Conservation (phyloP, 169 alveolate genomes). For the Cystoisospora suis region DNA sequence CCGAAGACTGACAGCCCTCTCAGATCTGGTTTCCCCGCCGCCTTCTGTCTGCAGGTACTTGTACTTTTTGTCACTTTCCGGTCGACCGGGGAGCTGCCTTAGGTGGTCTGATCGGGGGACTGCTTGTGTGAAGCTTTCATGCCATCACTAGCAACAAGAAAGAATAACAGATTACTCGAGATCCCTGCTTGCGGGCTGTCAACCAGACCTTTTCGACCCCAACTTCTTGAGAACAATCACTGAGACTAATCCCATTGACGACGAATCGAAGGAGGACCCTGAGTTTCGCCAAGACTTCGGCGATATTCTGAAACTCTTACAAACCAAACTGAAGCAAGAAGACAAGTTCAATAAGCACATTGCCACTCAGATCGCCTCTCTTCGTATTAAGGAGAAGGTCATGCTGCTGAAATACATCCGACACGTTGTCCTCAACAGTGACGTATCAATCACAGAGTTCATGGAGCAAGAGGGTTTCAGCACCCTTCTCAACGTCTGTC, state of each 20-base stretch:
- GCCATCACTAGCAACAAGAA: too few species aligned
- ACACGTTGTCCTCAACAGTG: background rate
- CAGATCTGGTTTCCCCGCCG: too few species aligned
- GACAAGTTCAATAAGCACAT: background rate
- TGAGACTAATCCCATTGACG: background rate
- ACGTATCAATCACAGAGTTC: background rate
- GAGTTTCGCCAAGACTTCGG: constrained; percentile 8
- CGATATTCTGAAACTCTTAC: background rate
- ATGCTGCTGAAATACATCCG: constrained; percentile 12
- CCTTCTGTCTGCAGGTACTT: too few species aligned
- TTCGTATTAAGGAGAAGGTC: background rate
- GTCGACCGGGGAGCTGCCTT: too few species aligned
- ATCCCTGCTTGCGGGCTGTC: background rate
- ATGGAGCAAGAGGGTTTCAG: background rate
- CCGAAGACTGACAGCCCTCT: too few species aligned
- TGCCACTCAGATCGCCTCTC: background rate
- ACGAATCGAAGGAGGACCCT: background rate
- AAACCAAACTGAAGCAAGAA: background rate
- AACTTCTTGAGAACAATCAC: background rate
- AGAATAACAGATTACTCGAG: too few species aligned
- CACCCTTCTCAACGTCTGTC: background rate
- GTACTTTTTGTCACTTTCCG: too few species aligned
- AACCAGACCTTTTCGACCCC: constrained; percentile 13
- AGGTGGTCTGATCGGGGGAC: too few species aligned
- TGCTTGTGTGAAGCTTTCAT: too few species aligned